These are phyloP conservation scores for Arthrobotrys pseudoclavata DNA, from an alignment of 2,329 filamentous ascomycete species.

Conservation along the genomic window DNA sequence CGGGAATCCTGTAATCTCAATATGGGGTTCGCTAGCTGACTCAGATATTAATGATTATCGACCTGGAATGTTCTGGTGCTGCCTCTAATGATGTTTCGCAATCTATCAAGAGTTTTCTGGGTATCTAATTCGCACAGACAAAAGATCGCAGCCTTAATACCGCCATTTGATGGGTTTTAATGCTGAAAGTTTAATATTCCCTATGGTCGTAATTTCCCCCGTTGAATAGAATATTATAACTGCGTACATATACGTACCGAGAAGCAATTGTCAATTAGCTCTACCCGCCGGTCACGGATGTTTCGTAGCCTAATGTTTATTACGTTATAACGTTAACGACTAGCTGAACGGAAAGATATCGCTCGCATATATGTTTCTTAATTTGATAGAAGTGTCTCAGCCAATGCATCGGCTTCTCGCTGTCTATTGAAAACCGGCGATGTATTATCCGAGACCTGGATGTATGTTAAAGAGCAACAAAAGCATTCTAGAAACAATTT, in stretches of 20 bases:
- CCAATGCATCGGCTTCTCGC: slow-evolving; percentile 20
- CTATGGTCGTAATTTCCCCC: slow-evolving; percentile 35
- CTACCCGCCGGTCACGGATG: slow-evolving; percentile 35
- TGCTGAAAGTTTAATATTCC: slow-evolving; percentile 1
- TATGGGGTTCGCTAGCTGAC: slow-evolving; percentile 22
- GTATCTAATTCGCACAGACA: neutral
- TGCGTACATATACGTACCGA: neutral
- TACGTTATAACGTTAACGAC: neutral
- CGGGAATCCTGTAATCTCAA: slow-evolving; percentile 14
- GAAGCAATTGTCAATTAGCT: slow-evolving; percentile 1
- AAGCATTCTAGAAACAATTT: neutral
- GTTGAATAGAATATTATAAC: neutral
- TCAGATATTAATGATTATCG: slow-evolving; percentile 8
- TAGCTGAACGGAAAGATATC: slow-evolving; percentile 35
- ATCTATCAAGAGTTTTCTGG: neutral
- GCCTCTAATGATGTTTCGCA: neutral
- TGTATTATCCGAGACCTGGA: neutral
- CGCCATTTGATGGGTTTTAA: slow-evolving; percentile 40
- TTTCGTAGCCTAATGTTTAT: slow-evolving; percentile 23
- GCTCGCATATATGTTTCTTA: slow-evolving; percentile 14
- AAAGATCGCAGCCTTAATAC: slow-evolving; percentile 8
- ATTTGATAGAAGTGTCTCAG: slow-evolving; percentile 29
- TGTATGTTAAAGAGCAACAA: neutral
- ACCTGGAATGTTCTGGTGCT: slow-evolving; percentile 5
- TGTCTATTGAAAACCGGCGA: slow-evolving; percentile 15